Conservation (phyloP, 106 monocot genomes). For the Acorus calamus region DNA sequence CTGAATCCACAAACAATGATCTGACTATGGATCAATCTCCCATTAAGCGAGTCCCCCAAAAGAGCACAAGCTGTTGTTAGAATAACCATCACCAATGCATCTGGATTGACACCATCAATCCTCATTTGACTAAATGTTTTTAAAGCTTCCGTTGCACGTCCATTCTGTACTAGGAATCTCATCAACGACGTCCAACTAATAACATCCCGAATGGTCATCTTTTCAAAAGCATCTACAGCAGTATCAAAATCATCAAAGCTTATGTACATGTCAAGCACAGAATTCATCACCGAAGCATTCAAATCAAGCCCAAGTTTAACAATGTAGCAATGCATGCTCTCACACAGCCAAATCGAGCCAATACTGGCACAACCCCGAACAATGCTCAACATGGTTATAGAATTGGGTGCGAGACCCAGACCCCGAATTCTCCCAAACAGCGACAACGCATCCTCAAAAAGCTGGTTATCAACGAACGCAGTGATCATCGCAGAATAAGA, state of each 20-base stretch:
- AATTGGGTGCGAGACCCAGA: constrained; percentile 11
- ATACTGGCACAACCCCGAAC: constrained; percentile 14
- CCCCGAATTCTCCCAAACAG: constrained; percentile 14
- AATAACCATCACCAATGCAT: constrained; percentile 20
- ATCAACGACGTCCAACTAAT: constrained; percentile 36
- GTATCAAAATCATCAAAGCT: constrained; percentile 16
- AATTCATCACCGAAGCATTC: constrained; percentile 27
- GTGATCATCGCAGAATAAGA: constrained; percentile 32
- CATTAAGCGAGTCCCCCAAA: constrained; percentile 22
- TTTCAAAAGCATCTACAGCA: constrained; percentile 15
- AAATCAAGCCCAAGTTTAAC: constrained; percentile 29
- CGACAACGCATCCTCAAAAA: constrained; percentile 25
- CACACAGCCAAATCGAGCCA: constrained; percentile 14
- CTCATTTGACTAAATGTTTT: constrained; percentile 23
- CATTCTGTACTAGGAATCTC: constrained; percentile 19
- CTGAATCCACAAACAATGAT: constrained; percentile 15
- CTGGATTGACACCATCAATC: constrained; percentile 20
- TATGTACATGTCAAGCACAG: constrained; percentile 38
- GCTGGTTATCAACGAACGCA: constrained; percentile 17
- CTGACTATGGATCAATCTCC: constrained; percentile 22
- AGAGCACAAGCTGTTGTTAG: constrained; percentile 21
- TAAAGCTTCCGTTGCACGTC: constrained; percentile 13
- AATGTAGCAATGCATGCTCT: constrained; percentile 25
- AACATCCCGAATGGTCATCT: constrained; percentile 28
- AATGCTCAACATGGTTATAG: constrained; percentile 26